Conservation (phyloP, 306 rosid genomes). For the Delonix regia region DNA sequence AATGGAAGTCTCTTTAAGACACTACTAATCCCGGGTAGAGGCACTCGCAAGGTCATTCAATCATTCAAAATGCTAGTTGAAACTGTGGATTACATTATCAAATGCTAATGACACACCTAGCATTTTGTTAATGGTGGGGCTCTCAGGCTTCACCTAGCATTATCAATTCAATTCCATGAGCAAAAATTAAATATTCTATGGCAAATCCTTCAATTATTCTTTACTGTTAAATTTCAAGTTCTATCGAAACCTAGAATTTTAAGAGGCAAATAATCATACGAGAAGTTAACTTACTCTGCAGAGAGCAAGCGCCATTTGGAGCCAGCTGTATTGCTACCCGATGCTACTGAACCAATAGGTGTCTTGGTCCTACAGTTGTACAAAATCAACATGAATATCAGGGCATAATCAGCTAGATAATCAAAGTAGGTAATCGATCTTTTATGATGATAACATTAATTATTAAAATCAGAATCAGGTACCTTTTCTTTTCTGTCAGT, state of each 20-base stretch:
- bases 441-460: neutral
- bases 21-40: neutral
- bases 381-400: conserved; percentile 25
- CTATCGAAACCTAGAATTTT: neutral
- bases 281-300: conserved; percentile 56
- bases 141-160: neutral
- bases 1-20: neutral
- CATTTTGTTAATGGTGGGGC: neutral
- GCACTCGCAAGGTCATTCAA: neutral
- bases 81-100: too few species aligned
- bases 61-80: too few species aligned
- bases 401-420: neutral
- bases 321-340: conserved; percentile 46
- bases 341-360: conserved; percentile 48
- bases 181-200: neutral
- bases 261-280: neutral
- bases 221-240: neutral
- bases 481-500: conserved; percentile 80
- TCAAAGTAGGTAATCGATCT: neutral
- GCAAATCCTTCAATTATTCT: conserved; percentile 1
- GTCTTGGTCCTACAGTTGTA: conserved; percentile 53
- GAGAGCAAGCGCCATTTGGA: conserved; percentile 70
- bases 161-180: neutral
- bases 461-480: conserved; percentile 12
- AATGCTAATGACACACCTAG: neutral